phyloP scores from a whole-genome alignment of 192 early-diverging fungal genomes.

The Helicostylum pulchrum region DNA sequence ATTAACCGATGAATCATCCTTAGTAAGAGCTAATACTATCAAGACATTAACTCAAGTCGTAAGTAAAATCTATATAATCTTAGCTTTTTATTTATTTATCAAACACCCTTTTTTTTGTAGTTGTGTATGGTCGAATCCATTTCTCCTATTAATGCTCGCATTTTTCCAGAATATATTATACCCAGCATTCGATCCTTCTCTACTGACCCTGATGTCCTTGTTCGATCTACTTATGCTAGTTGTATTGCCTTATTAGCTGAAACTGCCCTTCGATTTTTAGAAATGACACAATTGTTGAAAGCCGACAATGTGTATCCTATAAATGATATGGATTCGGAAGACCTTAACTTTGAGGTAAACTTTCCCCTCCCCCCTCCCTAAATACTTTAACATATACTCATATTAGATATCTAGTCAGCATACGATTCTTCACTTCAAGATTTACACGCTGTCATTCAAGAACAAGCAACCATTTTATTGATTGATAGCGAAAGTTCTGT shows the following conservation, averaged over 20 bases:
- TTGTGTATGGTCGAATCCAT: constrained; percentile 72
- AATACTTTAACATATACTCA: neutral
- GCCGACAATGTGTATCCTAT: constrained; percentile 44
- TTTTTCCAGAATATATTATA: constrained; percentile 90
- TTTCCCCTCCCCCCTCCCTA: too few relatives aligned
- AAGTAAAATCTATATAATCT: constrained; percentile 12
- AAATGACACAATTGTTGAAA: constrained; percentile 63
- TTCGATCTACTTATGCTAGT: constrained; percentile 78
- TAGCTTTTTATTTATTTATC: neutral
- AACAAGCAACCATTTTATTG: constrained; percentile 75
- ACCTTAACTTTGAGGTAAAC: constrained; percentile 47
- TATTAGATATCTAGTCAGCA: constrained; percentile 43
- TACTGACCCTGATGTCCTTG: constrained; percentile 69
- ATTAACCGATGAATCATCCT: constrained; percentile 58
- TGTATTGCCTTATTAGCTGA: constrained; percentile 80
- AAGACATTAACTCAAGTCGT: constrained; percentile 70
- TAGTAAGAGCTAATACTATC: constrained; percentile 63
- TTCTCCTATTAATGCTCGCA: constrained; percentile 75
- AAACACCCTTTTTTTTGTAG: constrained; percentile 33
- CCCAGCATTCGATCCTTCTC: constrained; percentile 70
- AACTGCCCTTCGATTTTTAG: constrained; percentile 68
- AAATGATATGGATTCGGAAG: constrained; percentile 39
- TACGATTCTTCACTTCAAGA: constrained; percentile 74
- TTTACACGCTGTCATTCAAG: constrained; percentile 76
- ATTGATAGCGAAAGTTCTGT: constrained; percentile 79